Conservation (phyloP, 345 rosid species). For the Populus euphratica region DNA sequence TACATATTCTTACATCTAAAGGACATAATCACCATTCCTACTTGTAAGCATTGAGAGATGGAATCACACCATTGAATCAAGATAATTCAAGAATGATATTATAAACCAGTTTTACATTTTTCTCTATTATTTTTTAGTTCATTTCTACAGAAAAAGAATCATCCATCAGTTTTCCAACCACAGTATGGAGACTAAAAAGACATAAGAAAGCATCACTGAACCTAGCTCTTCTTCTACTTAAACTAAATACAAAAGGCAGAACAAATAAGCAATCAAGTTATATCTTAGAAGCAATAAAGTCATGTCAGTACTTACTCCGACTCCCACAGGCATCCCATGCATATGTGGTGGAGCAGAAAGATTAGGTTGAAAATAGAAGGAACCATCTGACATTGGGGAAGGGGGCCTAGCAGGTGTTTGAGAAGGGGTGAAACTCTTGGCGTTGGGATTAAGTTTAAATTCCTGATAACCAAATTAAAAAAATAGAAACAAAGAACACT, state of each 20-base stretch:
- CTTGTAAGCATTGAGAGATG: not conserved
- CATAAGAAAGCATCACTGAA: not conserved
- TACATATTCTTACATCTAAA: not conserved
- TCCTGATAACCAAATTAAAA: conserved; percentile 48
- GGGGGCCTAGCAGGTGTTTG: conserved; percentile 52
- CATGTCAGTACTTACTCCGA: conserved; percentile 54
- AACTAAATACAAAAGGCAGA: not conserved
- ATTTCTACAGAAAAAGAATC: not conserved
- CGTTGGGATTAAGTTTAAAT: conserved; percentile 89
- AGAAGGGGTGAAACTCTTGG: conserved; percentile 74
- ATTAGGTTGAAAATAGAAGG: conserved; percentile 58
- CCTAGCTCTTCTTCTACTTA: not conserved
- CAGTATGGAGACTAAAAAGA: not conserved
- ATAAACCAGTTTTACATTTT: not conserved
- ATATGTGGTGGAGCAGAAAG: conserved; percentile 51
- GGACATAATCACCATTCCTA: not conserved
- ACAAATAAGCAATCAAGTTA: not conserved
- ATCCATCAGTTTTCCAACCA: not conserved
- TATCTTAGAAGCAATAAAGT: not conserved
- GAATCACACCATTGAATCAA: not conserved
- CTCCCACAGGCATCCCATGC: conserved; percentile 66
- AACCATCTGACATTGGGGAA: conserved; percentile 59
- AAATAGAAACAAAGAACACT: not conserved
- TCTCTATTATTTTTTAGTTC: not conserved
- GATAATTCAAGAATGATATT: not conserved